Percentiles rank a stretch among this genome's conserved stretches.
Evolutionary conservation across 2,329 filamentous ascomycete genomes (phyloP).

Genomic region (Trichothecium roseum): DNA sequence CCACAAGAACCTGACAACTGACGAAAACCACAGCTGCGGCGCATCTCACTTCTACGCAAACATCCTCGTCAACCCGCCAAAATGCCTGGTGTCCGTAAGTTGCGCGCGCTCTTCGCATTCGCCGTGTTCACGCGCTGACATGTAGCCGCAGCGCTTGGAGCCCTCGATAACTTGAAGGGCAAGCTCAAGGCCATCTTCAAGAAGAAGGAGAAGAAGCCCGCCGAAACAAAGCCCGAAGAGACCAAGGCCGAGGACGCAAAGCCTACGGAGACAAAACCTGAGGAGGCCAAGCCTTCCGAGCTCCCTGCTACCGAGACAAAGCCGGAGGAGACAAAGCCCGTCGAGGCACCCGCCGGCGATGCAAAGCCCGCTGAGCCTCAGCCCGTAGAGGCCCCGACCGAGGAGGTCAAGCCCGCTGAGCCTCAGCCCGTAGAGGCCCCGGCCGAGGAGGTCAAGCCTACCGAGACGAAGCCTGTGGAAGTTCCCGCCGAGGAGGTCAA

Average conservation of each 20-base stretch:
- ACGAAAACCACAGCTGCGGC: too few relatives aligned
- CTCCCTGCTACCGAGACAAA: constrained; percentile 21
- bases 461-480: too few relatives aligned
- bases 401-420: constrained; percentile 15
- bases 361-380: constrained; percentile 11
- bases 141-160: constrained; percentile 29
- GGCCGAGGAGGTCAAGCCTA: too few relatives aligned
- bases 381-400: constrained; percentile 16
- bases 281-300: constrained; percentile 12
- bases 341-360: not conserved
- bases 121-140: not conserved
- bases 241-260: constrained; percentile 17
- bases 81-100: constrained; percentile 7
- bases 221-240: constrained; percentile 11
- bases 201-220: constrained; percentile 29
- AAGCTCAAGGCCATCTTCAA: constrained; percentile 45
- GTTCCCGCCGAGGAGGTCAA: too few relatives aligned
- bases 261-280: constrained; percentile 9
- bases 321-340: constrained; percentile 15
- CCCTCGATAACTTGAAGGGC: constrained; percentile 43
- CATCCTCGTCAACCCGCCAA: constrained; percentile 1
- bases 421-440: constrained; percentile 13
- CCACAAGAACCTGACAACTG: too few relatives aligned
- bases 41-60: too few relatives aligned
- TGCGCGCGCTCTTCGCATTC: not conserved